Evolutionary conservation across 2,329 filamentous ascomycete genomes (phyloP).

Genomic region (Pyrenochaeta sp.): DNA sequence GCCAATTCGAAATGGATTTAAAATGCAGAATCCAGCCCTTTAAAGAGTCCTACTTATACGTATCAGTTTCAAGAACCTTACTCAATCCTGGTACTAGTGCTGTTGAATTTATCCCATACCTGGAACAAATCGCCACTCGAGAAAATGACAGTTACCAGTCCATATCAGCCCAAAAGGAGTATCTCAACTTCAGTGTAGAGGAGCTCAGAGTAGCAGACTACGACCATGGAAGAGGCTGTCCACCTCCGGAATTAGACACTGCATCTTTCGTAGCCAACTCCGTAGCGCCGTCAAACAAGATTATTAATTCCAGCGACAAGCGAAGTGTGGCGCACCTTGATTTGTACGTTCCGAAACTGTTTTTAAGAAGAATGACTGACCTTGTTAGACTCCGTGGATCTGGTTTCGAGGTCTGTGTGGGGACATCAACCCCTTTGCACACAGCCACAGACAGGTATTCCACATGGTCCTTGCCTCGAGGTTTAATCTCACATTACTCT

Average conservation of each 20-base stretch:
- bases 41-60: too few species aligned
- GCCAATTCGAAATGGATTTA: too few species aligned
- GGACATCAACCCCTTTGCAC: background rate
- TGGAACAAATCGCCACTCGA: too few species aligned
- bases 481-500: conserved; percentile 12
- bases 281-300: background rate
- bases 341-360: background rate
- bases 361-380: background rate
- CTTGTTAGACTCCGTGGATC: background rate
- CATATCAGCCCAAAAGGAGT: conserved; percentile 5
- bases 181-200: conserved; percentile 5
- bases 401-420: conserved; percentile 12
- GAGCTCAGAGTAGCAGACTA: conserved; percentile 14
- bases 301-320: background rate
- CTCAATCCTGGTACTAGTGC: too few species aligned
- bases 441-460: background rate
- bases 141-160: background rate
- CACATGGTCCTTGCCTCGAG: conserved; percentile 12
- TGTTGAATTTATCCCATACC: too few species aligned
- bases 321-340: background rate
- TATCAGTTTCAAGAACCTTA: too few species aligned
- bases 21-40: too few species aligned
- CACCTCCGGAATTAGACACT: too few species aligned
- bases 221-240: background rate
- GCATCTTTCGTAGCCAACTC: background rate